phyloP scores from a whole-genome alignment of 768 basidiomycete genomes.

The Hygrocybe punicea region DNA sequence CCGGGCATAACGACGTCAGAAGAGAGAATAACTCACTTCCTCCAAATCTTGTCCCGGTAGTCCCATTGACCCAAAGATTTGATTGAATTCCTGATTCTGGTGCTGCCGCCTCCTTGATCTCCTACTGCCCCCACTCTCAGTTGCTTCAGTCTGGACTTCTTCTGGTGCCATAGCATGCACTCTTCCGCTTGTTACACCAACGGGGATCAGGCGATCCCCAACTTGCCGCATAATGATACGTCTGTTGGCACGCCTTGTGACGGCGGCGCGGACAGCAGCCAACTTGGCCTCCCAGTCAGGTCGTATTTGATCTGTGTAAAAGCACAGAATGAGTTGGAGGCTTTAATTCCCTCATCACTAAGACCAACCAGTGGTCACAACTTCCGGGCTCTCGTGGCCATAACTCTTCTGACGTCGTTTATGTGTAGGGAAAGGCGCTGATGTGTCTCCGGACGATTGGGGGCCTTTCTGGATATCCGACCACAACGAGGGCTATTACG shows the following conservation, averaged over 20 bases:
- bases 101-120: slow-evolving; percentile 57
- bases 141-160: slow-evolving; percentile 49
- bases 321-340: slow-evolving; percentile 10
- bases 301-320: slow-evolving; percentile 78
- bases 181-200: slow-evolving; percentile 90
- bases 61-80: slow-evolving; percentile 51
- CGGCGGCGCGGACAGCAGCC: slow-evolving; percentile 91
- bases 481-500: slow-evolving; percentile 29
- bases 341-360: slow-evolving; percentile 5
- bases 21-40: slow-evolving; percentile 64
- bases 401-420: slow-evolving; percentile 87
- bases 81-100: slow-evolving; percentile 58
- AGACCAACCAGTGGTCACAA: slow-evolving; percentile 79
- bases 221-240: slow-evolving; percentile 98
- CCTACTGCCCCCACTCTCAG: slow-evolving; percentile 47
- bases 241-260: slow-evolving; percentile 90
- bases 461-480: slow-evolving; percentile 52
- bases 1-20: slow-evolving; percentile 11
- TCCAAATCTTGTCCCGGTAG: slow-evolving; percentile 86
- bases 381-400: slow-evolving; percentile 79
- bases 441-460: slow-evolving; percentile 34
- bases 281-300: slow-evolving; percentile 98
- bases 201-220: slow-evolving; percentile 93
- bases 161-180: slow-evolving; percentile 65
- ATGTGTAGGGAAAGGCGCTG: slow-evolving; percentile 42